These are phyloP conservation scores for Hymenoscyphus fructigenus DNA, from an alignment of 2,329 filamentous ascomycete species.

Conservation along the genomic window DNA sequence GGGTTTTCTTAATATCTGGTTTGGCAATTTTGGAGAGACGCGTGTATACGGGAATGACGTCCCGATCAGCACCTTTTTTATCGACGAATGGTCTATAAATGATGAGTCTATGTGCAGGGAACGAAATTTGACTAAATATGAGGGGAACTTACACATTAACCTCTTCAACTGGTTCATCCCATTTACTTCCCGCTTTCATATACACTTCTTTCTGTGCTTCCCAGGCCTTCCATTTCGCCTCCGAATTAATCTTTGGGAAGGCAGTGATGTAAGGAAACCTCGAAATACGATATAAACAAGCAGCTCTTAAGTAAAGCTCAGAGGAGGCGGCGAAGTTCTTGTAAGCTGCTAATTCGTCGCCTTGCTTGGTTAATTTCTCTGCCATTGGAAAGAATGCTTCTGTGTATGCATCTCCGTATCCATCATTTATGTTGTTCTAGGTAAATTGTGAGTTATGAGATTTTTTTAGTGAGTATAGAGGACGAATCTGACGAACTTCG, in stretches of 20 bases:
- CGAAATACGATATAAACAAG: slow-evolving; percentile 70
- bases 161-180: slow-evolving; percentile 60
- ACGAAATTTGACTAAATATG: neutral
- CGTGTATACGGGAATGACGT: slow-evolving; percentile 62
- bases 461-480: no score
- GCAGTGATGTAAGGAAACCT: slow-evolving; percentile 61
- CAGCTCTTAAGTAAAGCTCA: slow-evolving; percentile 66
- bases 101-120: no score
- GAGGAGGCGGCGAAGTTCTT: slow-evolving; percentile 55
- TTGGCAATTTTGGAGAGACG: slow-evolving; percentile 53
- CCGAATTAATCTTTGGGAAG: slow-evolving; percentile 41
- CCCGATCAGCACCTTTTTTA: slow-evolving; percentile 48
- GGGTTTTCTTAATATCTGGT: slow-evolving; percentile 38
- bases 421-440: slow-evolving; percentile 60
- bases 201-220: slow-evolving; percentile 63
- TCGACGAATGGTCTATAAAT: slow-evolving; percentile 49
- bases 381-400: slow-evolving; percentile 61
- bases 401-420: slow-evolving; percentile 65
- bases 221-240: slow-evolving; percentile 62
- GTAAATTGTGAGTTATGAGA: neutral
- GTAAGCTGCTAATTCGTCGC: slow-evolving; percentile 45
- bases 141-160: slow-evolving; percentile 45
- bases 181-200: slow-evolving; percentile 53
- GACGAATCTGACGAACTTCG: slow-evolving; percentile 40
- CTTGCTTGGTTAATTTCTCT: slow-evolving; percentile 53